A percentile compares a stretch with the other conserved stretches of the same genome.
phyloP scores from a whole-genome alignment of 352 stramenopile species.

The Poterioochromonas sp. region DNA sequence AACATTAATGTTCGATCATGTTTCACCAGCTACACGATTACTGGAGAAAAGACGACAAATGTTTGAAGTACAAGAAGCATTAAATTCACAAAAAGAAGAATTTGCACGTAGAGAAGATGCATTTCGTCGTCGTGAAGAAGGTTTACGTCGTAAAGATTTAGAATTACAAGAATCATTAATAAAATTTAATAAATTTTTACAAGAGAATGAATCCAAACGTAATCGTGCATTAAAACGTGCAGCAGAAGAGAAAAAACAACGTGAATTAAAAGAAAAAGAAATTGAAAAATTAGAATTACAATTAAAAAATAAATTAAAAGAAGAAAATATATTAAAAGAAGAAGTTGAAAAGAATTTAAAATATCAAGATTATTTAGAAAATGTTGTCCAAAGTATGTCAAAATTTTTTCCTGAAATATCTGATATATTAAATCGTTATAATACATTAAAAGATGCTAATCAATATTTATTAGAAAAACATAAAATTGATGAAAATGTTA shows the following conservation, averaged over 20 bases:
- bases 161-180: conserved; percentile 87
- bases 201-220: conserved; percentile 77
- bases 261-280: conserved; percentile 68
- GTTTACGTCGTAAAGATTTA: conserved; percentile 79
- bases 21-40: conserved; percentile 76
- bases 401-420: conserved; percentile 82
- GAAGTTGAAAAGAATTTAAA: conserved; percentile 59
- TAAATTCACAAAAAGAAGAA: conserved; percentile 85
- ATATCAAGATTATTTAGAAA: conserved; percentile 71
- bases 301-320: conserved; percentile 46
- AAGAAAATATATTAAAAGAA: conserved; percentile 60
- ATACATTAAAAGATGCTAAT: conserved; percentile 79
- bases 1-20: conserved; percentile 77
- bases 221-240: conserved; percentile 78
- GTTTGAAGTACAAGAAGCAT: conserved; percentile 69
- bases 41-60: conserved; percentile 86
- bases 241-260: conserved; percentile 79
- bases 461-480: conserved; percentile 74
- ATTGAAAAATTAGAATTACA: conserved; percentile 45
- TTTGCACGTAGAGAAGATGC: conserved; percentile 67
- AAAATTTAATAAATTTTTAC: conserved; percentile 89
- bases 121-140: conserved; percentile 80
- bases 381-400: conserved; percentile 71
- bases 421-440: conserved; percentile 78
- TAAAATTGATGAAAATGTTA: conserved; percentile 39